Base-by-base conservation (phyloP, 2,329 filamentous ascomycete genomes). In the Elsinoe batatas region DNA sequence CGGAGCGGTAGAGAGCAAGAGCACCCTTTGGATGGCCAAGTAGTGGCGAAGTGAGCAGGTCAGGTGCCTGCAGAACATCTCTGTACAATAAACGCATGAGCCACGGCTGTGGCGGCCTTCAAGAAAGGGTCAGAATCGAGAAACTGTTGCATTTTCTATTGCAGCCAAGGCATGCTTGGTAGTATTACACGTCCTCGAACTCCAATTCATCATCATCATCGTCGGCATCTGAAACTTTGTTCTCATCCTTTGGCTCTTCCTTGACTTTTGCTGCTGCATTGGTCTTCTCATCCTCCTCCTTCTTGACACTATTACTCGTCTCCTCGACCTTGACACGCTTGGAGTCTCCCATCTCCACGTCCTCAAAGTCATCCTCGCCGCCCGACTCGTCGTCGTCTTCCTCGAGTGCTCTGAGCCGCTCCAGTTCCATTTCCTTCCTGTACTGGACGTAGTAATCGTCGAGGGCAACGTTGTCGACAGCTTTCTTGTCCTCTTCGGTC, bases 381-480 rank as follows among this genome's bases (percentile, higher is more conserved):
- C 26, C 26, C 26, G 26, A 30, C 7, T 72, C 72, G 20, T 76
- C 74, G 1, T 73, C 72, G 54, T 77, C 75, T 13, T 75, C 73
- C 40, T 74, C 74, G n/a, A 76, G 77, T 26, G 68, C 65, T 53
- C 70, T 65, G 42, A 68, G 65, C 12, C 68, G 69, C 44, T 71
- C 64, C 44, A 71, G 65, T 51, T 67, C 75, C 67, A 84, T 79
- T 59, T 83, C 80, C 4, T 76, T 78, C 62, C 82, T 83, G 15
- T 89, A 74, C 57, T 79, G 79, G 36, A 79, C 79, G 66, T 87
- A 89, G 56, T 86, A 81, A 54, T 81, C 80, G 56, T 84, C 83
- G 59, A 89, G 79, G 40, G 79, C 74, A 30, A 77, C 74, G 58
- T 81, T 75, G 20, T 76, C 78, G 56, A 74, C 73, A n/a, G 77